phyloP scores from a whole-genome alignment of 345 rosid species.

The Conringia planisiliqua region DNA sequence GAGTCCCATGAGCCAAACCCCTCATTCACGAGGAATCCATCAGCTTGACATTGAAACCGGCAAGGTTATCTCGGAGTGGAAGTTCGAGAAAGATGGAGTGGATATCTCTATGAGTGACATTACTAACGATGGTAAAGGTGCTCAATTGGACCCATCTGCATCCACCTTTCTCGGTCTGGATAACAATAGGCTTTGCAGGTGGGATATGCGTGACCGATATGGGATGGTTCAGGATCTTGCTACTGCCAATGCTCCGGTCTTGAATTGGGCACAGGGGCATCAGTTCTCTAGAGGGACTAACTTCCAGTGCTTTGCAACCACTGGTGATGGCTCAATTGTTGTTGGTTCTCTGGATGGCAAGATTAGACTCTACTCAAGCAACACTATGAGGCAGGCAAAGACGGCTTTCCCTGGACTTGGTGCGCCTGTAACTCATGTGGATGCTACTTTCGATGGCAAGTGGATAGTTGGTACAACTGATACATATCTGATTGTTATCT shows the following conservation, averaged over 20 bases:
- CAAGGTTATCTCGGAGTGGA: slow-evolving; percentile 87
- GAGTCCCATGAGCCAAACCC: slow-evolving; percentile 78
- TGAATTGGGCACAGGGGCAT: slow-evolving; percentile 95
- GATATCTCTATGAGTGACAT: slow-evolving; percentile 96
- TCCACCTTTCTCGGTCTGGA: slow-evolving; percentile 94
- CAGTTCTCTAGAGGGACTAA: slow-evolving; percentile 99
- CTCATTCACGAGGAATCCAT: slow-evolving; percentile 75
- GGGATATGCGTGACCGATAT: slow-evolving; percentile 97
- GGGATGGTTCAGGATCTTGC: slow-evolving; percentile 94
- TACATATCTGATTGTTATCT: slow-evolving; percentile 83
- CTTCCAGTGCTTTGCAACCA: slow-evolving; percentile 95
- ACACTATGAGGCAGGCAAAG: slow-evolving; percentile 94
- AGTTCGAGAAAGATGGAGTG: slow-evolving; percentile 91
- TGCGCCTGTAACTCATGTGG: slow-evolving; percentile 91
- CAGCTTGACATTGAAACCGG: slow-evolving; percentile 98
- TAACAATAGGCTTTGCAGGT: slow-evolving; percentile 92
- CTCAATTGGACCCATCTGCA: slow-evolving; percentile 93
- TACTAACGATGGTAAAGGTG: slow-evolving; percentile 85
- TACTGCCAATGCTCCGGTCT: slow-evolving; percentile 56
- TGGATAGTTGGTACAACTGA: slow-evolving; percentile 99
- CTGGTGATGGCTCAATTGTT: slow-evolving; percentile 98
- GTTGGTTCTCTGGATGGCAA: slow-evolving; percentile 98
- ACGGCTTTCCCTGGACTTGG: slow-evolving; percentile 99
- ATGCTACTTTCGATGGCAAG: slow-evolving; percentile 95
- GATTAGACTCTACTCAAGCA: slow-evolving; percentile 83